Percentiles rank a stretch among this genome's conserved stretches.
These are phyloP conservation scores for Batkoa obscura DNA, from an alignment of 371 early-diverging fungal genomes.

Conservation along the genomic window DNA sequence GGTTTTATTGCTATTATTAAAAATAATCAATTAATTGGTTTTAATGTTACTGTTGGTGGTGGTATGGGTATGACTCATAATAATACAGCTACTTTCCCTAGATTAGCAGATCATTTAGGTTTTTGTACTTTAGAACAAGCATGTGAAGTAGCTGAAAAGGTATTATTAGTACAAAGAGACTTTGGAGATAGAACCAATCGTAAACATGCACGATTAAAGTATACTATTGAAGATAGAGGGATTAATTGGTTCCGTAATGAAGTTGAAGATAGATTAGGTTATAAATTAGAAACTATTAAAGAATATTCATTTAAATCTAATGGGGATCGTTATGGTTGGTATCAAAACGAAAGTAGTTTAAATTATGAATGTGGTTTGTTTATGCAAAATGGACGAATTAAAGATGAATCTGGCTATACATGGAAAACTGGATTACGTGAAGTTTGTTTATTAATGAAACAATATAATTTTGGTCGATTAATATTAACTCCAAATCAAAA, in stretches of 20 bases:
- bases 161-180: constrained; percentile 81
- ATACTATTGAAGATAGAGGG: constrained; percentile 86
- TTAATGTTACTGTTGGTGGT: constrained; percentile 85
- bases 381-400: constrained; percentile 79
- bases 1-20: constrained; percentile 78
- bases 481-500: constrained; percentile 83
- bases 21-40: constrained; percentile 55
- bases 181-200: constrained; percentile 88
- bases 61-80: constrained; percentile 95
- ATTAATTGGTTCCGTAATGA: constrained; percentile 72
- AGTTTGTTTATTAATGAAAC: constrained; percentile 34
- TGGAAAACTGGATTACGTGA: constrained; percentile 62
- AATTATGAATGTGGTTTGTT: constrained; percentile 57
- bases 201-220: constrained; percentile 91
- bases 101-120: constrained; percentile 56
- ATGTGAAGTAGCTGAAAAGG: constrained; percentile 59
- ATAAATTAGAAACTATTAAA: constrained; percentile 35
- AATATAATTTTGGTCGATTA: constrained; percentile 59
- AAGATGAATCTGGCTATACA: constrained; percentile 57
- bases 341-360: constrained; percentile 43
- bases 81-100: constrained; percentile 88
- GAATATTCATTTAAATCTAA: constrained; percentile 65
- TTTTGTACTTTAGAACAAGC: constrained; percentile 61
- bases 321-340: constrained; percentile 88
- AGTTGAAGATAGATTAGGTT: constrained; percentile 60